Evolutionary conservation across 2,329 filamentous ascomycete species (phyloP), one percentile per base, ranked within the genome.

Genomic region (Microcera coccophila): DNA sequence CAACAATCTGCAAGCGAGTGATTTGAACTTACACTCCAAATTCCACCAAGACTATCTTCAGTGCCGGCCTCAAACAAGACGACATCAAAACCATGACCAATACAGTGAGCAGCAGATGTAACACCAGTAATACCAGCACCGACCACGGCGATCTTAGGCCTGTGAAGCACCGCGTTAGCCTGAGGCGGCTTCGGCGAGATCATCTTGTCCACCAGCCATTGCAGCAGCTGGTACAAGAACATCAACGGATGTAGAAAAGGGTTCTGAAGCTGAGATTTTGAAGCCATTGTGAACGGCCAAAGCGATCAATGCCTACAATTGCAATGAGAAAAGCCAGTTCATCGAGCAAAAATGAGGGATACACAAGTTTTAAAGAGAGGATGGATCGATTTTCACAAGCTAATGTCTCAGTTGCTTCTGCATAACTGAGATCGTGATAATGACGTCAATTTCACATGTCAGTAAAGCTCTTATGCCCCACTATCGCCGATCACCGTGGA

Each of bases 1-100:
- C 21, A 11, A 3, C 28, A 14, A 12, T 26, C n/a, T 3, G 14
- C 5, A 0, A 4, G 16, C 19, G 12, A 32, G 10, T 19, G 24
- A 16, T 12, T 19, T 7, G 9, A 8, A 62, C 79, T 61, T 67
- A 85, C 82, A 59, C 81, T 87, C 87, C 87, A 91, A 24, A 91
- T 91, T 0, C 87, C 87, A 14, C 87, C 87, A 0, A 94, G 63
- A 18, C 79, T 73, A 14, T 85, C 75, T 49, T 81, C 72, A 4
- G 73, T 65, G 1, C 85, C 84, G 7, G 80, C 78, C 61, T 94
- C 88, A 52, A 94, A 94, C 29, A 94, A 78, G 16, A 78, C 75
- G 5, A 89, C 84, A 49, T 93, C 86, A 53, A 91, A 91, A 34
- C 87, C 87, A 78, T 93, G 86, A 2, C 88, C 88, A 26, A 90